Evolutionary conservation across 768 basidiomycete species (phyloP).

Genomic region (Dioszegia crocea): DNA sequence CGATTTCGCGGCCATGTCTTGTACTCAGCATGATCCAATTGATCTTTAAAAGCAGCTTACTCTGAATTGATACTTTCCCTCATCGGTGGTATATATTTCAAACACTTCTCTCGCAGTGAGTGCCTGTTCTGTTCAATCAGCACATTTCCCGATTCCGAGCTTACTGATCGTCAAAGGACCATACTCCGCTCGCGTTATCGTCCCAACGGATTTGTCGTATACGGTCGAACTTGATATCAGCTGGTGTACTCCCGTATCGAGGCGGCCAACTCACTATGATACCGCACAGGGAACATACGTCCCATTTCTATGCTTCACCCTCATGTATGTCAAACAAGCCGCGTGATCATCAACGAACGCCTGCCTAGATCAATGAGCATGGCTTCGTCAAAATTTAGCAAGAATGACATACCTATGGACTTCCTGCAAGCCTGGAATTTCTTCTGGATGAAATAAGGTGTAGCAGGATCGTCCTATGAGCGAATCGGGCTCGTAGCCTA

Average conservation of each 20-base stretch:
- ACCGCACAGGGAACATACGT: constrained; percentile 25
- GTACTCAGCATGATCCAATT: neutral
- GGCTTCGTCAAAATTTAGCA: neutral
- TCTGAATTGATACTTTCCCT: constrained; percentile 10
- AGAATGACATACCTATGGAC: constrained; percentile 31
- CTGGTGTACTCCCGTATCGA: neutral
- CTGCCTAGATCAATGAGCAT: constrained; percentile 16
- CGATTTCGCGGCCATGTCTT: constrained; percentile 13
- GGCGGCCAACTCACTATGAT: constrained; percentile 24
- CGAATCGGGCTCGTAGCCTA: constrained; percentile 32
- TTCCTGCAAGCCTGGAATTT: constrained; percentile 22
- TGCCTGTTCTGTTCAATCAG: constrained; percentile 31
- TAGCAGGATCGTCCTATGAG: constrained; percentile 27
- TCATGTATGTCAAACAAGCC: constrained; percentile 30
- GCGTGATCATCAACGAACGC: constrained; percentile 24
- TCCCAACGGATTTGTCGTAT: constrained; percentile 27
- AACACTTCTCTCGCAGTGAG: constrained; percentile 37
- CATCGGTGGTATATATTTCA: constrained; percentile 25
- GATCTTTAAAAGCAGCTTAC: constrained; percentile 2
- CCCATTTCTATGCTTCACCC: constrained; percentile 22
- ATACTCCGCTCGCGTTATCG: constrained; percentile 27
- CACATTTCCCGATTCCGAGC: constrained; percentile 2
- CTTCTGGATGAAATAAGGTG: constrained; percentile 37
- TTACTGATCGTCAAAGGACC: constrained; percentile 31
- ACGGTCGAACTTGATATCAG: constrained; percentile 23